Conservation (phyloP, 2,329 filamentous ascomycete species). For the Fusarium miscanthi region DNA sequence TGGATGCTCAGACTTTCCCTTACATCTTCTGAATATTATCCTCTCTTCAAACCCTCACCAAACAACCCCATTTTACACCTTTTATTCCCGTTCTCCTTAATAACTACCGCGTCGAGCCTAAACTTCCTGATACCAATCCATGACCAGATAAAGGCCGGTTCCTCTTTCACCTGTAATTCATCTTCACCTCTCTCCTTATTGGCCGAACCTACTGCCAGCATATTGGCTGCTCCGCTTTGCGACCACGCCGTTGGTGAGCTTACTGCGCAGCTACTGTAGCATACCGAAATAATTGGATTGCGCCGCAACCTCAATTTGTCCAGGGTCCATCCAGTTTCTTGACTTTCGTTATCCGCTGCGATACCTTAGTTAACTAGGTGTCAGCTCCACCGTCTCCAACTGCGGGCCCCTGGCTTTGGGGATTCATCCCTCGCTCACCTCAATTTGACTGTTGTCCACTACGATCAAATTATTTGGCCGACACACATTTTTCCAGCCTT, state of each 20-base stretch:
- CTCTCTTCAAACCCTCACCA: background rate
- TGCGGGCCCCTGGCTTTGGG: conserved; percentile 38
- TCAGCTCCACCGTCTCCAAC: conserved; percentile 40
- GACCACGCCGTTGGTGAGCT: conserved; percentile 27
- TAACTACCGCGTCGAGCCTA: conserved; percentile 10
- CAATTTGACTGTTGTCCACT: conserved; percentile 21
- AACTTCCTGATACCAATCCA: conserved; percentile 7
- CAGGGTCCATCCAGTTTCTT: conserved; percentile 32
- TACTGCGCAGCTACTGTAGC: conserved; percentile 28
- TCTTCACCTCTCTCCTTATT: conserved; percentile 23
- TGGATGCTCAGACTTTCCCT: conserved; percentile 12
- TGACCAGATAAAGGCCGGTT: conserved; percentile 23
- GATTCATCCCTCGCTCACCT: conserved; percentile 35
- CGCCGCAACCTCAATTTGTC: conserved; percentile 25
- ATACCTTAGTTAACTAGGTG: conserved; percentile 5
- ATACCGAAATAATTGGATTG: conserved; percentile 33
- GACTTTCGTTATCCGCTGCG: background rate
- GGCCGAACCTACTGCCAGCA: conserved; percentile 8
- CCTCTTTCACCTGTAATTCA: conserved; percentile 5
- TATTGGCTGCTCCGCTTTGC: conserved; percentile 37
- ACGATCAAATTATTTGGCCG: conserved; percentile 25
- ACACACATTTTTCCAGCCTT: conserved; percentile 8
- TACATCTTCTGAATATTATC: background rate
- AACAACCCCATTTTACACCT: conserved; percentile 9
- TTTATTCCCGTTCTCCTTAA: conserved; percentile 2